Evolutionary conservation across 345 rosid species (phyloP), one percentile per base, ranked within the genome.

Genomic region (Tarenaya hassleriana): DNA sequence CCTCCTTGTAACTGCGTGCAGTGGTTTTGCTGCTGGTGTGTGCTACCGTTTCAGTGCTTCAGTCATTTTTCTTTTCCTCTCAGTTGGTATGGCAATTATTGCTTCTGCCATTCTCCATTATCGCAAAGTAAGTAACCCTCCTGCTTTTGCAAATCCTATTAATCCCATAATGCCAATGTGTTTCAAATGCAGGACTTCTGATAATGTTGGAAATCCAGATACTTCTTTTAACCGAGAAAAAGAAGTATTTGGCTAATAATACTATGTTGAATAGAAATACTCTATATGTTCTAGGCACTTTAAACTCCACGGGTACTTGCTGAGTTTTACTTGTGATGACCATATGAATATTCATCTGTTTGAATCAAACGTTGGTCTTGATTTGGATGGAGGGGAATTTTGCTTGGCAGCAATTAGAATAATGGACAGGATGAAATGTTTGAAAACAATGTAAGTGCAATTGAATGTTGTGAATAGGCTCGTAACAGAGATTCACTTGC

Each of bases 11-110:
- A 79, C 88, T 49, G 97, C 87, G 52, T 69, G 61, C 63, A 75
- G 95, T 68, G 95, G 98, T 62, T 92, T 88, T 51, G 52, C 59
- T 52, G 73, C 86, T 49, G 98, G 98, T 43, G 45, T 74, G 41
- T 56, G 40, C 58, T 88, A 80, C 66, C 95, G 96, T 54, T 64
- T 67, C 34, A 53, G 61, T 52, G 83, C 75, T 67, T 73, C 94
- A 32, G 40, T 67, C 52, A 42, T 79, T 55, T 69, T 75, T 70
- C 63, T 76, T 45, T 47, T 80, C 10, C 57, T 75, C 39, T 71
- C 80, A 12, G 75, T 58, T 60, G 61, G 76, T 53, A 47, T 73
- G 48, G 96, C 86, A 48, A 51, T 75, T 51, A 56, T 77, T 61
- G 77, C 94, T 56, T 53, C 66, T 48, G 78, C 64, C 33, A 73